phyloP scores from a whole-genome alignment of 2,329 filamentous ascomycete species.

The Arthrinium puccinioides region DNA sequence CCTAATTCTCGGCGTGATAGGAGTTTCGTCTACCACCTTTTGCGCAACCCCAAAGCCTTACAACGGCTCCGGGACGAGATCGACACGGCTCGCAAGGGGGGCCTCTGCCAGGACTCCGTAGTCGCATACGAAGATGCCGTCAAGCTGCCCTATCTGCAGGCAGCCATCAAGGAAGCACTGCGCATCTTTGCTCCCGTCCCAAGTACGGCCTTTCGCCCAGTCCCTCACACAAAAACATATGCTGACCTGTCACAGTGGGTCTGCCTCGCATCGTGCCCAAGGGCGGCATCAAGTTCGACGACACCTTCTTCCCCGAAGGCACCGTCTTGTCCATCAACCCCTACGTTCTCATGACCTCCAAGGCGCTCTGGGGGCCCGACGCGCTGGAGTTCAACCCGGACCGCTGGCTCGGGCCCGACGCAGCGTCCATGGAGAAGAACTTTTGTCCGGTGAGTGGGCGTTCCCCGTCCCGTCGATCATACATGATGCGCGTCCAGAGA shows the following conservation, averaged over 20 bases:
- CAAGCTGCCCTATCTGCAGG: conserved; percentile 16
- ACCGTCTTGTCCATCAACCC: conserved; percentile 5
- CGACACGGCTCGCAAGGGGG: conserved; percentile 5
- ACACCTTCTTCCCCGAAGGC: conserved; percentile 7
- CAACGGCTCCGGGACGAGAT: conserved; percentile 8
- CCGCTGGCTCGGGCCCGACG: conserved; percentile 1
- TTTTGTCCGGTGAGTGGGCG: conserved; percentile 4
- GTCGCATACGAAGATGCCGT: conserved; percentile 11
- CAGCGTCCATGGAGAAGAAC: conserved; percentile 1
- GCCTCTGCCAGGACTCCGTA: conserved; percentile 4
- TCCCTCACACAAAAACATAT: too few species aligned
- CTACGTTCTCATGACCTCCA: conserved; percentile 3
- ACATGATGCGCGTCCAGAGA: accelerated
- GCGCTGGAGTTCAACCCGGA: conserved; percentile 3
- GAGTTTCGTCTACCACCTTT: conserved; percentile 5
- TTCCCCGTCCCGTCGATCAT: too few species aligned
- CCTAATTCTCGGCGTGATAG: too few species aligned
- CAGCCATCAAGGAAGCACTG: conserved; percentile 17
- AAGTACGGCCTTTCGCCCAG: neutral
- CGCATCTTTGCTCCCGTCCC: conserved; percentile 14
- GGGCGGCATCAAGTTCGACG: conserved; percentile 6
- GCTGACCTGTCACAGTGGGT: neutral
- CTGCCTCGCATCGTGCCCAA: conserved; percentile 8
- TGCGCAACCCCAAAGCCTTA: conserved; percentile 5
- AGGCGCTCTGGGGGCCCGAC: conserved; percentile 5